Evolutionary conservation across 1,284 basidiomycete genomes (phyloP).

Genomic region (Austroboletus niveus): DNA sequence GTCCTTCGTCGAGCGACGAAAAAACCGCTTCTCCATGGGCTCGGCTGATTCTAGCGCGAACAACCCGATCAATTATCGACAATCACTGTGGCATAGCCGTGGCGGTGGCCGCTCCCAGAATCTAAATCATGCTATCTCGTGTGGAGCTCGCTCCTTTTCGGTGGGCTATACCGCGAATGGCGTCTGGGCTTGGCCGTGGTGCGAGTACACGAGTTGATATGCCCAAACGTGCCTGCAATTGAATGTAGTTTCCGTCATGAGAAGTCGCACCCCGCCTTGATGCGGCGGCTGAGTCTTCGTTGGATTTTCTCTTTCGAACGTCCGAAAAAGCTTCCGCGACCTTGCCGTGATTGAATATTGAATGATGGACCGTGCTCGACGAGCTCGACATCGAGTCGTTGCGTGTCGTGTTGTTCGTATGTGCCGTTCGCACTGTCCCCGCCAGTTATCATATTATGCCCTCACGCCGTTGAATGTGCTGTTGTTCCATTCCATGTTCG

Average conservation of each 20-base stretch:
- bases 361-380: background rate
- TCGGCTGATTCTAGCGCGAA: background rate
- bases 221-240: slow-evolving; percentile 4
- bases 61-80: slow-evolving; percentile 11
- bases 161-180: background rate
- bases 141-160: slow-evolving; percentile 1
- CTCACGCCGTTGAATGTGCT: slow-evolving; percentile 1
- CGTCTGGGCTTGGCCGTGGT: background rate
- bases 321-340: slow-evolving; percentile 3
- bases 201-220: slow-evolving; percentile 1
- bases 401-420: slow-evolving; percentile 1
- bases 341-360: background rate
- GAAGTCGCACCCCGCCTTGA: background rate
- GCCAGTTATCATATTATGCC: background rate
- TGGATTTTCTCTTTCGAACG: slow-evolving; percentile 4
- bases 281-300: background rate
- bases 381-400: background rate
- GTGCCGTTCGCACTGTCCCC: slow-evolving; percentile 1
- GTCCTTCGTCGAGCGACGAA: background rate
- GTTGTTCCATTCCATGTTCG: slow-evolving; percentile 1
- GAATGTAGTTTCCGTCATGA: slow-evolving; percentile 9
- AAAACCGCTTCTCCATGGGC: background rate
- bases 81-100: background rate
- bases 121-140: background rate
- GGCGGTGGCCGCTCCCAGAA: background rate